Evolutionary conservation across 2,329 filamentous ascomycete species (phyloP).

Genomic region (Xylariaceae sp.): DNA sequence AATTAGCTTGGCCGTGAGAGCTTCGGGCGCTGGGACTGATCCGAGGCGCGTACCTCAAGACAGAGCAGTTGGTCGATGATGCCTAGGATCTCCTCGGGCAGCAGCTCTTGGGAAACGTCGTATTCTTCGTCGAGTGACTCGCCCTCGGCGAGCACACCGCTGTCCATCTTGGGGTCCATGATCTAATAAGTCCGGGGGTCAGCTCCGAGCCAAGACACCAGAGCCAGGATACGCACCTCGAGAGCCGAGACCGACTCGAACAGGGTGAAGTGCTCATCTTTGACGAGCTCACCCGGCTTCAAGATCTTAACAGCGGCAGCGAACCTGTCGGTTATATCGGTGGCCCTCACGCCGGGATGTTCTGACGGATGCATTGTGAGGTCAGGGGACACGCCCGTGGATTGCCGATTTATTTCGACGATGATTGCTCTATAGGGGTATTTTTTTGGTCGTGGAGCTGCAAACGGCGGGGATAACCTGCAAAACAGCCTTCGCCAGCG

Average conservation of each 20-base stretch:
- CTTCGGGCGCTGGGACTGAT: too few species aligned
- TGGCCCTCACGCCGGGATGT: constrained; percentile 44
- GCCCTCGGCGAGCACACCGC: constrained; percentile 69
- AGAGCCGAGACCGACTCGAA: constrained; percentile 89
- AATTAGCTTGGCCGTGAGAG: background rate
- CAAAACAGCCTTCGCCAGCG: too few species aligned
- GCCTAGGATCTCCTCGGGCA: constrained; percentile 75
- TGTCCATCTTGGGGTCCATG: constrained; percentile 99
- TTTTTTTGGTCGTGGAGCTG: too few species aligned
- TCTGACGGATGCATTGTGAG: too few species aligned
- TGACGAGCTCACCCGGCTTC: constrained; percentile 73
- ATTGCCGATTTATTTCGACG: too few species aligned
- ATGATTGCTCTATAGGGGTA: too few species aligned
- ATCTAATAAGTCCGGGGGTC: constrained; percentile 51
- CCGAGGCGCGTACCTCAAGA: constrained; percentile 58
- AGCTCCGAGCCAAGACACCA: too few species aligned
- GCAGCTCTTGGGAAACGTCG: constrained; percentile 59
- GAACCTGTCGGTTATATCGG: constrained; percentile 54
- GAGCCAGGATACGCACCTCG: constrained; percentile 51
- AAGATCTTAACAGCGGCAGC: constrained; percentile 52
- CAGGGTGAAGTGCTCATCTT: constrained; percentile 89
- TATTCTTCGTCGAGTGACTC: constrained; percentile 81
- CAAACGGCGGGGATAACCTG: too few species aligned
- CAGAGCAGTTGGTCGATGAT: constrained; percentile 91
- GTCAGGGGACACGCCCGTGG: too few species aligned